A percentile compares a stretch with the other conserved stretches of the same genome.
Evolutionary conservation across 129 eudicot species (phyloP).

Genomic region (Dittrichia graveolens): DNA sequence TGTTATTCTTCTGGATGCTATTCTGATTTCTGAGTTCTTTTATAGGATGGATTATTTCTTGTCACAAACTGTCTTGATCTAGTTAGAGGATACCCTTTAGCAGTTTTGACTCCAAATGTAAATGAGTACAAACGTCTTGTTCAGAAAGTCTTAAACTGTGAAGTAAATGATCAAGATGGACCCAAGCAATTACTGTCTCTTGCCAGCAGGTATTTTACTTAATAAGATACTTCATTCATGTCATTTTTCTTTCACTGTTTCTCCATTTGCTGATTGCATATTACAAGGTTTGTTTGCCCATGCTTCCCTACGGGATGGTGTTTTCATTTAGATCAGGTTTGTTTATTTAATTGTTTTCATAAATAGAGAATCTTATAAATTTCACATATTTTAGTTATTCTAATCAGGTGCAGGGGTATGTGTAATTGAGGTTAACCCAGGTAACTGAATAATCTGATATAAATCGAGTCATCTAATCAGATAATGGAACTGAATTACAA

Average conservation of each 20-base stretch:
- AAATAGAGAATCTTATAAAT: too few species aligned
- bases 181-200: conserved; percentile 68
- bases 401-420: too few species aligned
- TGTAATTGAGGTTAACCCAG: too few species aligned
- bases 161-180: conserved; percentile 88
- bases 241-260: neutral
- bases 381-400: too few species aligned
- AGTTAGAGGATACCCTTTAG: conserved; percentile 78
- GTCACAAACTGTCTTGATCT: conserved; percentile 79
- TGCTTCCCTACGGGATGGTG: too few species aligned
- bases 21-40: conserved; percentile 21
- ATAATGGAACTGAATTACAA: too few species aligned
- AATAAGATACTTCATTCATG: neutral
- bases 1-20: conserved; percentile 18
- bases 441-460: too few species aligned
- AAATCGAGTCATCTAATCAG: too few species aligned
- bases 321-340: too few species aligned
- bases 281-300: neutral
- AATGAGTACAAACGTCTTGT: conserved; percentile 98
- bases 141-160: conserved; percentile 80
- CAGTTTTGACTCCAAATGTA: conserved; percentile 89
- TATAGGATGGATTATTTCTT: conserved; percentile 94
- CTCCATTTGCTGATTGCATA: neutral
- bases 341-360: too few species aligned
- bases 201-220: conserved; percentile 57